Base-by-base conservation (phyloP, 257 asterid species). In the Nicotiana knightiana region DNA sequence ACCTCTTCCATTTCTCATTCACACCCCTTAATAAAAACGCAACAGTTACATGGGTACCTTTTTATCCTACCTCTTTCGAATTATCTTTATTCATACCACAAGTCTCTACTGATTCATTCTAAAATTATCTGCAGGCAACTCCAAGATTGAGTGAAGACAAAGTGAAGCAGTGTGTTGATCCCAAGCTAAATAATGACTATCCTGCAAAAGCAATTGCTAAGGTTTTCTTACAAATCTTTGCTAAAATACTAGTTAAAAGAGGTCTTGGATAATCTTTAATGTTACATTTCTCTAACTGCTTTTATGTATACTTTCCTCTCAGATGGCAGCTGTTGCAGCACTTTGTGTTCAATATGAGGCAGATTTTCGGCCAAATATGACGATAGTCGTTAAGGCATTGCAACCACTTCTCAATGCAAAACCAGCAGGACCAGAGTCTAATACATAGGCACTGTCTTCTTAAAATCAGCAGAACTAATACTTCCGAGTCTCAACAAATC, bases 241-340 rank as follows among this genome's bases (percentile, higher is more conserved):
- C 28, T 58, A 17, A 10, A 58, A 0, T 35, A 63, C 3, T 9
- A 26, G 67, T 62, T 6, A 0, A 63, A 63, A 4, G 8, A 63
- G 32, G 67, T 9, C 1, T 59, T 21, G 28, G 33, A 21, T 61
- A 63, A 0, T 9, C 32, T 65, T 32, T 30, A 65, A 64, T 30
- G 70, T 64, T 30, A 5, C n/a, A 26, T 37, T 37, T 16, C 32
- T 18, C 77, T 10, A 39, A 37, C 16, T 37, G 55, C 32, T 70
- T 39, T 68, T 70, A 28, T 39, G 26, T 26, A 48, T 4, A 73
- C 9, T 13, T 73, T 73, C 62, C 79, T 32, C 53, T 54, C 89
- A 94, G 98, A 90, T 95, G 98, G 99, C 97, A 12, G 99, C 99
- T 4, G 99, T 95, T 13, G 99, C 99, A n/a, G 98, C 98, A 33